Evolutionary conservation across 2,329 filamentous ascomycete genomes (phyloP).

Genomic region (Fusarium sp.): DNA sequence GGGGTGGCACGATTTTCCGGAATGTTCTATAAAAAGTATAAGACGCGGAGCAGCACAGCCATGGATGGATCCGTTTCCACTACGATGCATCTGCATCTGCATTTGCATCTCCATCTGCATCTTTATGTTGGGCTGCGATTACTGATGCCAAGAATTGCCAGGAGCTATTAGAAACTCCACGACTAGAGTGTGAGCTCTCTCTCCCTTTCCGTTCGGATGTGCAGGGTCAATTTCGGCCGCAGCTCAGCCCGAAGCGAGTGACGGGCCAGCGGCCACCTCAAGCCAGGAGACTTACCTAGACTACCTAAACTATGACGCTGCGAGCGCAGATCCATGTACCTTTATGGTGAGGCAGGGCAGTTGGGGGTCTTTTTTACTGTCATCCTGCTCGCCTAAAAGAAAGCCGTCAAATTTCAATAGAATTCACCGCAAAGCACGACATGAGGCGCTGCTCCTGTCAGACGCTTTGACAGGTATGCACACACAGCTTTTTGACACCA

Average conservation of each 20-base stretch:
- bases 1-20: constrained; percentile 38
- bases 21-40: constrained; percentile 40
- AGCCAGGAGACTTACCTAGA: constrained; percentile 9
- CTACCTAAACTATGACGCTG: constrained; percentile 32
- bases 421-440: constrained; percentile 1
- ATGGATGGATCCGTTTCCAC: not conserved
- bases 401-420: not conserved
- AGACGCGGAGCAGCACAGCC: constrained; percentile 19
- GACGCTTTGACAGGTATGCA: constrained; percentile 13
- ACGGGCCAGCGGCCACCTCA: constrained; percentile 9
- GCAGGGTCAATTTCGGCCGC: constrained; percentile 37
- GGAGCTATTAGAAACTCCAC: constrained; percentile 20
- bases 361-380: constrained; percentile 4
- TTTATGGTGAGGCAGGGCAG: constrained; percentile 18
- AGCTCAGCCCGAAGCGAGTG: constrained; percentile 33
- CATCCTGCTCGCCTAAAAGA: not conserved
- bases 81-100: constrained; percentile 3
- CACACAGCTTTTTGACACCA: constrained; percentile 6
- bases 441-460: constrained; percentile 5
- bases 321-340: constrained; percentile 18
- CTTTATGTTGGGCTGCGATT: constrained; percentile 11
- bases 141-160: constrained; percentile 2
- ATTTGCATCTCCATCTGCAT: constrained; percentile 2
- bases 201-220: constrained; percentile 21
- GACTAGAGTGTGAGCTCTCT: not conserved